Evolutionary conservation across 1,284 basidiomycete species (phyloP).

Genomic region (Apiotrichum sp.): DNA sequence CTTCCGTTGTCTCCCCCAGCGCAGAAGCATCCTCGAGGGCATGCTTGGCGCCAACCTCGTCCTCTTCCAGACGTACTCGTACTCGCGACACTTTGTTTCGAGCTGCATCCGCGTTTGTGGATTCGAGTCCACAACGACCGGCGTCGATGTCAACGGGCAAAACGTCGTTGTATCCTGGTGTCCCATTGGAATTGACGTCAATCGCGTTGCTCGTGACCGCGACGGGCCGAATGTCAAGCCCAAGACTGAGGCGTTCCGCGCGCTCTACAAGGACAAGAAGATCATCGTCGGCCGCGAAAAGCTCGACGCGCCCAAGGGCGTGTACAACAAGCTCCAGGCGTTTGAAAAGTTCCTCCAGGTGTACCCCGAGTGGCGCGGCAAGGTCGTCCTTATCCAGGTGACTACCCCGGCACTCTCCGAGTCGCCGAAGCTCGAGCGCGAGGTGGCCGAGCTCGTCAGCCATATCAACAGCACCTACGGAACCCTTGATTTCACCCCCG

Average conservation of each 20-base stretch:
- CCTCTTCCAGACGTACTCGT: conserved; percentile 96
- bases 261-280: conserved; percentile 93
- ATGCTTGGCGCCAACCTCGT: conserved; percentile 97
- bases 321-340: conserved; percentile 93
- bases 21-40: conserved; percentile 90
- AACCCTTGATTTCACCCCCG: conserved; percentile 89
- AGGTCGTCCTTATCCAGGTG: conserved; percentile 68
- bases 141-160: conserved; percentile 86
- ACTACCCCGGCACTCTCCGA: conserved; percentile 93
- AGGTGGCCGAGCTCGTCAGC: conserved; percentile 89
- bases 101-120: conserved; percentile 95
- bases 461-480: conserved; percentile 98
- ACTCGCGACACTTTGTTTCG: conserved; percentile 89
- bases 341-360: conserved; percentile 91
- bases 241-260: conserved; percentile 76
- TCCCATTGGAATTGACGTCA: conserved; percentile 95
- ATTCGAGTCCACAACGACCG: conserved; percentile 75
- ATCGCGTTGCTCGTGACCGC: conserved; percentile 75
- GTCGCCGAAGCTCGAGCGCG: conserved; percentile 86
- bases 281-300: conserved; percentile 99
- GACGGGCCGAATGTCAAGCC: conserved; percentile 75
- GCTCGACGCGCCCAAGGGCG: conserved; percentile 95
- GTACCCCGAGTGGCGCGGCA: conserved; percentile 93
- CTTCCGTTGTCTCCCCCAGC: conserved; percentile 83
- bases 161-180: conserved; percentile 81